A percentile compares a stretch with the other conserved stretches of the same genome.
Conservation (phyloP, 495 filamentous ascomycete species). For the Echria macrotheca region DNA sequence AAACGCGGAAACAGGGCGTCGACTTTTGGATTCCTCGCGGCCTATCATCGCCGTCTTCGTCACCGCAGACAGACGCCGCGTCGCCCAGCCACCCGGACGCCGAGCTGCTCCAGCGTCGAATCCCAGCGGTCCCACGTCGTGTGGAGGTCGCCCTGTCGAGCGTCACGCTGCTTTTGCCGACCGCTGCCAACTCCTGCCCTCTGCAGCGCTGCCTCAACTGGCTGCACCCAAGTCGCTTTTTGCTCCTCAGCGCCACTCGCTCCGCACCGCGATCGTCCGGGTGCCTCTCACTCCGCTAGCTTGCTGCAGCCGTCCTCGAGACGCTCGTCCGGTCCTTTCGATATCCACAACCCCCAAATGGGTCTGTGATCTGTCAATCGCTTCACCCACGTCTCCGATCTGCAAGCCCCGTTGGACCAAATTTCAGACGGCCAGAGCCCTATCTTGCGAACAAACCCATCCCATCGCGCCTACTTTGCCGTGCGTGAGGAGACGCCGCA, state of each 20-base stretch:
- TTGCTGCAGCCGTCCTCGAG: slow-evolving; percentile 9
- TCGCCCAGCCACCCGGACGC: slow-evolving; percentile 22
- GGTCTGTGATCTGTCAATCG: slow-evolving; percentile 25
- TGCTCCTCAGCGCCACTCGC: slow-evolving; percentile 21
- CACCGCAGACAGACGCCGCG: slow-evolving; percentile 16
- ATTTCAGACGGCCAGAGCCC: slow-evolving; percentile 12
- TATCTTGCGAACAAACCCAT: too few species aligned
- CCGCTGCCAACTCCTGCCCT: slow-evolving; percentile 4
- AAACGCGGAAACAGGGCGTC: slow-evolving; percentile 5
- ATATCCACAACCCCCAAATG: slow-evolving; percentile 15
- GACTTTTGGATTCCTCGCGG: slow-evolving; percentile 10
- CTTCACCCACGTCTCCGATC: slow-evolving; percentile 20
- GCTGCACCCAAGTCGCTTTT: slow-evolving; percentile 2
- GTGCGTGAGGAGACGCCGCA: too few species aligned
- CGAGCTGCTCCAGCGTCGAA: slow-evolving; percentile 19
- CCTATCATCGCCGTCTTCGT: slow-evolving; percentile 16
- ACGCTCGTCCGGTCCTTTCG: slow-evolving; percentile 16
- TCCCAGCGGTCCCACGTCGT: slow-evolving; percentile 14
- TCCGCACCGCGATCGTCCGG: slow-evolving; percentile 17
- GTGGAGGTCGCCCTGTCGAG: slow-evolving; percentile 14
- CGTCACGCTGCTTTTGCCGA: slow-evolving; percentile 21
- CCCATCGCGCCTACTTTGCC: too few species aligned
- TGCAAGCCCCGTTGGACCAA: slow-evolving; percentile 19
- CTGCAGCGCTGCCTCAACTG: slow-evolving; percentile 14
- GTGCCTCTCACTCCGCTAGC: too few species aligned